A percentile compares a stretch with the other conserved stretches of the same genome.
Evolutionary conservation across 2,329 filamentous ascomycete species (phyloP).

Genomic region (Aspergillus luchuensis): DNA sequence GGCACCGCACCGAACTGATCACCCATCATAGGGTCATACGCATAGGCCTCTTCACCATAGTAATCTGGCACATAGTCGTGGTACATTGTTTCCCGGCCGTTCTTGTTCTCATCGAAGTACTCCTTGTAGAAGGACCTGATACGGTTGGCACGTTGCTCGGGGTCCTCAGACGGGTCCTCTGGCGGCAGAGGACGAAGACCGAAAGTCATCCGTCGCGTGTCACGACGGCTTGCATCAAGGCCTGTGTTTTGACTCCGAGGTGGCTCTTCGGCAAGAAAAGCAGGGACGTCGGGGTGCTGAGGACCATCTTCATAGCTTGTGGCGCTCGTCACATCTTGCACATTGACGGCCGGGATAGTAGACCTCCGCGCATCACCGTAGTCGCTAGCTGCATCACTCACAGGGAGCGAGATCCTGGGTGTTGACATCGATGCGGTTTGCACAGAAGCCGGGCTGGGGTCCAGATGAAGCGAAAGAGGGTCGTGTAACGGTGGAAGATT

Average conservation of each 20-base stretch:
- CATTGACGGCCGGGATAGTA: slow-evolving; percentile 42
- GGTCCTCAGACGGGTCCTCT: slow-evolving; percentile 83
- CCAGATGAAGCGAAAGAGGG: slow-evolving; percentile 17
- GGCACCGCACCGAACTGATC: slow-evolving; percentile 36
- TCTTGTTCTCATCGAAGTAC: slow-evolving; percentile 87
- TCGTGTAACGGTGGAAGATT: slow-evolving; percentile 26
- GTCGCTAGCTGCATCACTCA: slow-evolving; percentile 55
- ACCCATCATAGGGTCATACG: slow-evolving; percentile 55
- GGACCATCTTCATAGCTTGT: slow-evolving; percentile 21
- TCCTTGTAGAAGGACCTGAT: slow-evolving; percentile 99
- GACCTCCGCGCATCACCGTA: slow-evolving; percentile 59
- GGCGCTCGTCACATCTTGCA: slow-evolving; percentile 27
- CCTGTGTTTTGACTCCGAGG: slow-evolving; percentile 24
- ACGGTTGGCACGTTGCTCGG: slow-evolving; percentile 90
- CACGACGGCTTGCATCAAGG: slow-evolving; percentile 34
- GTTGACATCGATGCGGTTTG: slow-evolving; percentile 25
- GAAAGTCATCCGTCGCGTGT: slow-evolving; percentile 58
- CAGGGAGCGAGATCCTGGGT: slow-evolving; percentile 43
- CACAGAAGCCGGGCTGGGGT: slow-evolving; percentile 16
- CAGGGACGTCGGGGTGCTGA: slow-evolving; percentile 20
- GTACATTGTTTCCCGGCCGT: slow-evolving; percentile 60
- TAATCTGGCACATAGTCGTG: slow-evolving; percentile 76
- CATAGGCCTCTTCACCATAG: slow-evolving; percentile 60
- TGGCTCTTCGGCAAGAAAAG: slow-evolving; percentile 29
- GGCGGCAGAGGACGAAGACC: slow-evolving; percentile 82